Evolutionary conservation across 108 stramenopile genomes (phyloP), one percentile per base, ranked within the genome.

Genomic region (Discostella stelligeroides): DNA sequence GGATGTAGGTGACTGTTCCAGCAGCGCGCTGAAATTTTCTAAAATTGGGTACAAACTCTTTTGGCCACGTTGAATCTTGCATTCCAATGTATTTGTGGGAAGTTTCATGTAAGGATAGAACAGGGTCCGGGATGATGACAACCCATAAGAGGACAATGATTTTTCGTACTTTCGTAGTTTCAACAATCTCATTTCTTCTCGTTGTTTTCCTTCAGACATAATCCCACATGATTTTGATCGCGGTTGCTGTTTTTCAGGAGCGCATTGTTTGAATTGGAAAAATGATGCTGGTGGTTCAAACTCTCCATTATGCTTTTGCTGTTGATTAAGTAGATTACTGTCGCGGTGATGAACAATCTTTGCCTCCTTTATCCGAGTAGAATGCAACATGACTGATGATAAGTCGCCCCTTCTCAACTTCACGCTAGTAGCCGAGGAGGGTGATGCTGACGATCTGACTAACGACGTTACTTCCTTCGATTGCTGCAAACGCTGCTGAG

Each of bases 31-130:
- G 2, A 73, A 29, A 37, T 66, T 73, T 21, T 73, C 73, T 21
- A 73, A 51, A 17, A 28, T 41, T 13, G 64, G 57, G 49, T 46
- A 73, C 18, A 28, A 27, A 48, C 45, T 39, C 24, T 23, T n/a
- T n/a, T n/a, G 48, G 5, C 57, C 42, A 14, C 18, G 11, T 28
- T 60, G 58, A 38, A 59, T 73, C 2, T 66, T 15, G 24, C 66
- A 63, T 11, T 66, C 57, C 38, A n/a, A n/a, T n/a, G n/a, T n/a
- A n/a, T 66, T 46, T 7, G 27, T 13, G 24, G 73, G 73, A 28
- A 73, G 34, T 14, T 38, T 28, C 55, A 57, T 65, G 47, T 39
- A 73, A 2, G 73, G 73, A 59, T 48, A 73, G 47, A 73, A 73
- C 10, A 3, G 15, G 10, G 53, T 59, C 1, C 29, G 43, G 0